Evolutionary conservation across 2,329 filamentous ascomycete genomes (phyloP).

Genomic region (Byssoonygena ceratinophila): DNA sequence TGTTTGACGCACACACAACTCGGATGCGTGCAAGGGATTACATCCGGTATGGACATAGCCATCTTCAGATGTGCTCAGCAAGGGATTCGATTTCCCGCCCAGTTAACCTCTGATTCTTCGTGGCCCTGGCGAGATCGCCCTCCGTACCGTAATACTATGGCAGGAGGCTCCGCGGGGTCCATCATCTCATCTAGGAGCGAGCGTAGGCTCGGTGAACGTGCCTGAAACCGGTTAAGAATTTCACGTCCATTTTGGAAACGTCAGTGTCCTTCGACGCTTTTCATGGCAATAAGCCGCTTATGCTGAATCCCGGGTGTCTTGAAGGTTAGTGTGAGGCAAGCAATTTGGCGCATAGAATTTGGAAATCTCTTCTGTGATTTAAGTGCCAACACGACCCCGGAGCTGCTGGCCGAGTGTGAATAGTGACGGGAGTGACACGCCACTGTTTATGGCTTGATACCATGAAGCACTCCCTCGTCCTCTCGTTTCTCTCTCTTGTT

Average conservation of each 20-base stretch:
- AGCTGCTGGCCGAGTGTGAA: conserved; percentile 10
- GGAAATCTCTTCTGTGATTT: conserved; percentile 12
- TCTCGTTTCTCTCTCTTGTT: too few relatives aligned
- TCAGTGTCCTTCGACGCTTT: conserved; percentile 14
- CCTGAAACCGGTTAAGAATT: conserved; percentile 16
- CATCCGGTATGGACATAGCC: conserved; percentile 18
- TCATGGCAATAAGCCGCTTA: conserved; percentile 7
- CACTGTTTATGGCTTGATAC: too few relatives aligned
- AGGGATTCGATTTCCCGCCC: conserved; percentile 17
- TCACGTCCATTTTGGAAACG: conserved; percentile 16
- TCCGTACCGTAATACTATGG: conserved; percentile 19
- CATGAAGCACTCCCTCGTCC: too few relatives aligned
- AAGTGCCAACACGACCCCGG: conserved; percentile 3
- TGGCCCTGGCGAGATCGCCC: conserved; percentile 14
- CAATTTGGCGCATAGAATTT: conserved; percentile 11
- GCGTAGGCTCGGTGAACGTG: conserved; percentile 11
- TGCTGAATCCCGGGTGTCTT: conserved; percentile 10
- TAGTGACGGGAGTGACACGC: too few relatives aligned
- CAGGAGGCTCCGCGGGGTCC: conserved; percentile 7
- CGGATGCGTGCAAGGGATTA: too few relatives aligned
- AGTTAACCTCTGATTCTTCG: conserved; percentile 13
- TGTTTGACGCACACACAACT: too few relatives aligned
- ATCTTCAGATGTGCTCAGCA: conserved; percentile 15
- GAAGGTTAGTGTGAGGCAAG: too few relatives aligned
- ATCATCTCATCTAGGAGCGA: conserved; percentile 18